Conservation (phyloP, 495 filamentous ascomycete genomes). For the Aspergillus nidulans region DNA sequence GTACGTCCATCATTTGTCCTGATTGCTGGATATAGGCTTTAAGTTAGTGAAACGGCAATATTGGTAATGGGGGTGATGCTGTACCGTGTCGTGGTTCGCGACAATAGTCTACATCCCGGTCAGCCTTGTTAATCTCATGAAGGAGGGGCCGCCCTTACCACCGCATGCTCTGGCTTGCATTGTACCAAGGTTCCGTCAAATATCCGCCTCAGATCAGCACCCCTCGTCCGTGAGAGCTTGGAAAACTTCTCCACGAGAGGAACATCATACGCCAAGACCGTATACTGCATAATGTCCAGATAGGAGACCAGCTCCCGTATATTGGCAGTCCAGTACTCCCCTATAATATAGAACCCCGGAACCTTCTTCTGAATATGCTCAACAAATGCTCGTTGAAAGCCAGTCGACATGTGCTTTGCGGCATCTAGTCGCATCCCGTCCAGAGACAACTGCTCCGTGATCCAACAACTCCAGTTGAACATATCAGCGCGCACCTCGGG, state of each 20-base stretch:
- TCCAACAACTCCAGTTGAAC: constrained; percentile 62
- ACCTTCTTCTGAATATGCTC: constrained; percentile 42
- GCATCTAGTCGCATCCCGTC: constrained; percentile 70
- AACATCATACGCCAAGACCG: constrained; percentile 62
- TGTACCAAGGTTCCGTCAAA: constrained; percentile 58
- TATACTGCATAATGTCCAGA: constrained; percentile 53
- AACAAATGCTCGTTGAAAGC: constrained; percentile 59
- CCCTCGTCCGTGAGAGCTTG: constrained; percentile 41
- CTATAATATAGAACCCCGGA: constrained; percentile 59
- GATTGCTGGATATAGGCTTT: constrained; percentile 44
- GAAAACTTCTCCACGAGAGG: constrained; percentile 64
- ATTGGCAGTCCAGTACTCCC: constrained; percentile 68
- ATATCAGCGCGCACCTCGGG: constrained; percentile 61
- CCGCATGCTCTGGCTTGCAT: constrained; percentile 52
- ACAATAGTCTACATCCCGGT: constrained; percentile 31
- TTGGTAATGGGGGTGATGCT: background rate
- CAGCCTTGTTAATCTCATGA: background rate
- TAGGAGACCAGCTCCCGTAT: constrained; percentile 49
- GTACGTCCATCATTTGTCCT: constrained; percentile 51
- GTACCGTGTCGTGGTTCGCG: constrained; percentile 40
- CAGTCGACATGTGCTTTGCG: constrained; percentile 62
- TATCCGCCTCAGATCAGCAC: constrained; percentile 56
- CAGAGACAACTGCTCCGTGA: constrained; percentile 50
- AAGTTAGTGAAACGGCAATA: background rate
- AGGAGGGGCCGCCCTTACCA: constrained; percentile 37